Evolutionary conservation across 1,284 basidiomycete species (phyloP).

Genomic region (Trichosporon asahii): DNA sequence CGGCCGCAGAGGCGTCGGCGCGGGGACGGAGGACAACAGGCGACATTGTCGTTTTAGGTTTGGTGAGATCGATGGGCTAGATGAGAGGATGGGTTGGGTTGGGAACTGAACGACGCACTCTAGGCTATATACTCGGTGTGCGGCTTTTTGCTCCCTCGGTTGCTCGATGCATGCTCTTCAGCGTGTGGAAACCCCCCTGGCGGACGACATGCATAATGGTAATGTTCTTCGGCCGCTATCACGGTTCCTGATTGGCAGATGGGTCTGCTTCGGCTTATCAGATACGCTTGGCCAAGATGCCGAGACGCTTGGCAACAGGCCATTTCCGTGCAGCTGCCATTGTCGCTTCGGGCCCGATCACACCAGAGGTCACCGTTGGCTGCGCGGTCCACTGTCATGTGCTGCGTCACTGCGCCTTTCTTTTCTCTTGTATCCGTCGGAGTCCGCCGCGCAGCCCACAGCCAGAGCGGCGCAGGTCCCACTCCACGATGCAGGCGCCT

Average conservation of each 20-base stretch:
- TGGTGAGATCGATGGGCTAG: neutral
- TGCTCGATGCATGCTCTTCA: neutral
- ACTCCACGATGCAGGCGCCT: neutral
- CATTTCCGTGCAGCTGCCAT: neutral
- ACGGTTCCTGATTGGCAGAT: neutral
- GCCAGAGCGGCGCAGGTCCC: neutral
- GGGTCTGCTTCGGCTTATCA: neutral
- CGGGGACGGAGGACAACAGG: neutral
- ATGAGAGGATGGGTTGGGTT: neutral
- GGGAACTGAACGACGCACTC: neutral
- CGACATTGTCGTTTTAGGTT: neutral
- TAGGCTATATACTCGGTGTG: neutral
- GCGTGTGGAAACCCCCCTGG: neutral
- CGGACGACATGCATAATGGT: neutral
- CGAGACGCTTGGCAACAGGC: neutral
- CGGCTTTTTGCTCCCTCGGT: too few species aligned
- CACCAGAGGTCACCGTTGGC: neutral
- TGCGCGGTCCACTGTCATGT: neutral
- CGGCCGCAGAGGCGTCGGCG: neutral
- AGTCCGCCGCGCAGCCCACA: neutral
- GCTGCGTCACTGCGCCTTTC: neutral
- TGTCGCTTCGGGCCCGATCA: neutral
- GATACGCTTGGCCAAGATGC: slow-evolving; percentile 8
- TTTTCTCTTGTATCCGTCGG: neutral
- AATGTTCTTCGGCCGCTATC: slow-evolving; percentile 7